phyloP scores from a whole-genome alignment of 768 basidiomycete genomes.

The Daedaleopsis sinensis region DNA sequence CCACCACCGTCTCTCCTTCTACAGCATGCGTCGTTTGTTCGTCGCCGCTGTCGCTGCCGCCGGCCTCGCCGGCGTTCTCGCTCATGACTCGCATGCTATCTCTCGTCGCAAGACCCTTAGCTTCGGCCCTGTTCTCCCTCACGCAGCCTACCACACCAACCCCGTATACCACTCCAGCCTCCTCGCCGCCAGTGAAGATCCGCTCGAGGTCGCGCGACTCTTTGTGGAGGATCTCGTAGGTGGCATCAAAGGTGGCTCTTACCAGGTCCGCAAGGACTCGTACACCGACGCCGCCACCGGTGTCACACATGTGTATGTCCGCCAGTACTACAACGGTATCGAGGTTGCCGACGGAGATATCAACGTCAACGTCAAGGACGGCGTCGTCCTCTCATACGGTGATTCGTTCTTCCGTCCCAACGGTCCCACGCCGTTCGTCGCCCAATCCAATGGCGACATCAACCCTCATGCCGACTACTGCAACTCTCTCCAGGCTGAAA shows the following conservation, averaged over 20 bases:
- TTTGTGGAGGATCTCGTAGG: constrained; percentile 59
- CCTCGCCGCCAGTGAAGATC: constrained; percentile 37
- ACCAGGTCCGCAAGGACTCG: constrained; percentile 75
- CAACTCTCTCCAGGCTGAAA: constrained; percentile 41
- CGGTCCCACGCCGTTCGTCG: constrained; percentile 40
- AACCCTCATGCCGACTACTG: constrained; percentile 59
- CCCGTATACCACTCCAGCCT: constrained; percentile 38
- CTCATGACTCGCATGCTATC: constrained; percentile 38
- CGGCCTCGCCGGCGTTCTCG: constrained; percentile 61
- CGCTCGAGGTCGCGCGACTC: constrained; percentile 60
- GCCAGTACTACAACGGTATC: constrained; percentile 82
- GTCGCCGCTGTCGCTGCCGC: constrained; percentile 63
- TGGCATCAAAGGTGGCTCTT: constrained; percentile 43
- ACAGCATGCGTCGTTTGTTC: constrained; percentile 63
- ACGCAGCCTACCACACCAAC: constrained; percentile 64
- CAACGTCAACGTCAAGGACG: constrained; percentile 90
- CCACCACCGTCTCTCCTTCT: constrained; percentile 10
- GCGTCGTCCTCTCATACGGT: constrained; percentile 82
- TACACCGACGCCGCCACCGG: constrained; percentile 87
- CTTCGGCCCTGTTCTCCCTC: constrained; percentile 81
- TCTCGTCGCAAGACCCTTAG: constrained; percentile 81
- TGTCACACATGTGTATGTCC: constrained; percentile 87
- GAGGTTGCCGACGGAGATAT: constrained; percentile 91
- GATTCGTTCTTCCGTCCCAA: constrained; percentile 80
- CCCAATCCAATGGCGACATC: constrained; percentile 10